phyloP scores from a whole-genome alignment of 495 filamentous ascomycete genomes.

The Bathelium albidoporum region DNA sequence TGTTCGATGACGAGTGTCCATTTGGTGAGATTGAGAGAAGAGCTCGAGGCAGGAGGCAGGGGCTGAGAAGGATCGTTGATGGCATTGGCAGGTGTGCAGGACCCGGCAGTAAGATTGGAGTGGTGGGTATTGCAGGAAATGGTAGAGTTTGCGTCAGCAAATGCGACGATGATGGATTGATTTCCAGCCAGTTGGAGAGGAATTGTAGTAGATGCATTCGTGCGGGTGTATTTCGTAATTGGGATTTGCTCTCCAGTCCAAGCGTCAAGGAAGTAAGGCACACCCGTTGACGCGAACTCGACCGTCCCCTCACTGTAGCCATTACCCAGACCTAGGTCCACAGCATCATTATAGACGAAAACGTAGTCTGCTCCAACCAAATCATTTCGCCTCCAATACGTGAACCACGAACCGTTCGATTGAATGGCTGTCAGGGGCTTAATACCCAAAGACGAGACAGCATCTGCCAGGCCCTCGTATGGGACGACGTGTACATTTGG shows the following conservation, averaged over 20 bases:
- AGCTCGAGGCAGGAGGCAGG: not conserved
- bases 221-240: conserved; percentile 8
- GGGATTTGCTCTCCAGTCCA: conserved; percentile 18
- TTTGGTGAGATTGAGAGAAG: conserved; percentile 10
- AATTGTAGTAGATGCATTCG: conserved; percentile 7
- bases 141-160: conserved; percentile 5
- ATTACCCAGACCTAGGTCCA: conserved; percentile 4
- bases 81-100: conserved; percentile 4
- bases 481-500: conserved; percentile 13
- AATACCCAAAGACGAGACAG: conserved; percentile 22
- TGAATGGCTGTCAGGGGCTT: conserved; percentile 18
- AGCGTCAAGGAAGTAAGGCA: conserved; percentile 20
- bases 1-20: conserved; percentile 18
- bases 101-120: conserved; percentile 2
- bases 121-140: not conserved
- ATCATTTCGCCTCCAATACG: conserved; percentile 26
- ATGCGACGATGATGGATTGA: conserved; percentile 17
- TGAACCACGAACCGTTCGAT: conserved; percentile 31
- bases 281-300: conserved; percentile 18
- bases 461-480: conserved; percentile 17
- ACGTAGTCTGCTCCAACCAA: conserved; percentile 26
- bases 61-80: conserved; percentile 2
- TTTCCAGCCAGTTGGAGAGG: conserved; percentile 15
- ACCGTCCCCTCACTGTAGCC: conserved; percentile 25
- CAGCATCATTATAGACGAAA: conserved; percentile 32